Evolutionary conservation across 169 alveolate species (phyloP), one percentile per base, ranked within the genome.

Genomic region (Theileria parva): DNA sequence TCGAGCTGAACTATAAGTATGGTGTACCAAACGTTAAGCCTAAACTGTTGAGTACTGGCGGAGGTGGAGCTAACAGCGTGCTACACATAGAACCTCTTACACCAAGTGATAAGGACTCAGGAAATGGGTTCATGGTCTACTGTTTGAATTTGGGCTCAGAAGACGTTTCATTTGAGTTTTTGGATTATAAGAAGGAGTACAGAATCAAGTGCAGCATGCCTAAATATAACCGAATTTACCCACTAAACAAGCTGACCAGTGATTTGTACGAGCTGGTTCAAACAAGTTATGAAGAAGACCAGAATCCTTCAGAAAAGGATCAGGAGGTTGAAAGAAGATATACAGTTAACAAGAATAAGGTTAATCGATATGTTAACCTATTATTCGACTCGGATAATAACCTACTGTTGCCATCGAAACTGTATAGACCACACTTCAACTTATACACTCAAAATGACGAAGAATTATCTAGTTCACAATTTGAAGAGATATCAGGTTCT

Each of bases 121-220:
- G 44, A 12, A 39, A 63, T 28, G 71, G 71, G 27, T 63, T n/a
- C 7, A 30, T 63, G 71, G 39, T 63, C 39, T 63, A 63, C 7
- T 63, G 71, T 21, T 32, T 63, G 25, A 63, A 27, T 7, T 3
- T 23, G 11, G 71, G 71, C 7, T 1, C 5, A 0, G 71, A 63
- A 9, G 71, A 63, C 1, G 23, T 63, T 27, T 15, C 50, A 30
- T 63, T 63, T 21, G 71, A 63, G 50, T 34, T 7, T 8, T 39
- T 63, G 48, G 71, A 63, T 13, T 63, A n/a, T 21, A 63, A 21
- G 15, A 63, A 63, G 32, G 15, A n/a, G 21, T 63, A 63, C 21
- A 63, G 19, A 63, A 39, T 63, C 51, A 63, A n/a, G 25, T 63
- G 71, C 21, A 63, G 71, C 48, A n/a, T 63, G 39, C 71, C 71